A percentile compares a stretch with the other conserved stretches of the same genome.
phyloP scores from a whole-genome alignment of 2,329 filamentous ascomycete genomes.

The Colletotrichum eleusines region DNA sequence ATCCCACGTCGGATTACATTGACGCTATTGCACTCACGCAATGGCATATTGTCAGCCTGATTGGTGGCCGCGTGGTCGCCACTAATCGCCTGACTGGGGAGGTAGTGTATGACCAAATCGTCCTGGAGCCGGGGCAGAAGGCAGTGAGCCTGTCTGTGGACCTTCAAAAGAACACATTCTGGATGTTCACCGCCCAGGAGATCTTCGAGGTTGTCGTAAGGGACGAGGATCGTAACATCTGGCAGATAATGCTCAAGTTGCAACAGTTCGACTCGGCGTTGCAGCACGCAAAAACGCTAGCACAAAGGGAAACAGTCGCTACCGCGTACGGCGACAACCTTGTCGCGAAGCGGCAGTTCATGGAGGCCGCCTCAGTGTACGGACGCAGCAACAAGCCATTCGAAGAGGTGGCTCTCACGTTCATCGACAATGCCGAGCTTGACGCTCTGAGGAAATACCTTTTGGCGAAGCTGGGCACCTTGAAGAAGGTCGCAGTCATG shows the following conservation, averaged over 20 bases:
- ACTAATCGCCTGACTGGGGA: conserved; percentile 89
- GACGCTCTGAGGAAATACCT: conserved; percentile 94
- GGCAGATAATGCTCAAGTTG: conserved; percentile 90
- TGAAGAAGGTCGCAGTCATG: conserved; percentile 89
- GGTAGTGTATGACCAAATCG: conserved; percentile 87
- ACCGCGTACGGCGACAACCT: conserved; percentile 93
- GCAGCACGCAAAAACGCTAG: conserved; percentile 81
- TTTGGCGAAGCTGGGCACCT: conserved; percentile 81
- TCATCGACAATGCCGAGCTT: conserved; percentile 90
- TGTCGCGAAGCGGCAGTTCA: conserved; percentile 82
- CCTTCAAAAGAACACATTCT: conserved; percentile 95
- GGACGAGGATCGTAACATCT: conserved; percentile 92
- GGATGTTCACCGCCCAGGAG: conserved; percentile 91
- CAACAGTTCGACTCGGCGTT: conserved; percentile 91
- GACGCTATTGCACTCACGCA: conserved; percentile 88
- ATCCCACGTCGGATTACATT: conserved; percentile 77
- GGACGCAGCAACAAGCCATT: conserved; percentile 97
- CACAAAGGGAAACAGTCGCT: conserved; percentile 91
- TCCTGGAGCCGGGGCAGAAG: conserved; percentile 83
- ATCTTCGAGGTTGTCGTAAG: conserved; percentile 94
- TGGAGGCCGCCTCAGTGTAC: conserved; percentile 90
- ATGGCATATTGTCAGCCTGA: conserved; percentile 89
- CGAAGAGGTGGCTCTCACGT: conserved; percentile 90
- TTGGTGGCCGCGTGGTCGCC: conserved; percentile 85
- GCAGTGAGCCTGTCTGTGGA: conserved; percentile 89